Conservation (phyloP, 306 rosid species). For the Vigna mungo region DNA sequence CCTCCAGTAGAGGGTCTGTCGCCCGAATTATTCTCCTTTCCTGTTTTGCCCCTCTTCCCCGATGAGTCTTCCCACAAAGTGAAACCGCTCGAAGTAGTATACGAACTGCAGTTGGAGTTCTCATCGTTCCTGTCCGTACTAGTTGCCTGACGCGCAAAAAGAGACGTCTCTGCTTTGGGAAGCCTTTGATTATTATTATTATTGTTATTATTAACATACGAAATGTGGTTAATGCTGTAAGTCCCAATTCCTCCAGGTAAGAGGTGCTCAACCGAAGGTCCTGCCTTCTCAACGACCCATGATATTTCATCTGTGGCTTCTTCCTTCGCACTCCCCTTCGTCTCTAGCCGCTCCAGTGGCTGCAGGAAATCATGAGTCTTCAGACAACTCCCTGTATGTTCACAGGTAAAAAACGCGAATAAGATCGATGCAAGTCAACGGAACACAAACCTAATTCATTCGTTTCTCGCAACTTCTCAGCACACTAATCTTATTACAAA, state of each 20-base stretch:
- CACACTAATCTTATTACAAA: no score
- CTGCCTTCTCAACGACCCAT: conserved; percentile 53
- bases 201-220: conserved; percentile 57
- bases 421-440: conserved; percentile 1
- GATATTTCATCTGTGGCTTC: conserved; percentile 65
- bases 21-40: conserved; percentile 79
- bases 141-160: conserved; percentile 64
- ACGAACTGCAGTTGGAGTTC: conserved; percentile 85
- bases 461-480: no score
- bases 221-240: conserved; percentile 86
- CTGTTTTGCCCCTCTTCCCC: conserved; percentile 79
- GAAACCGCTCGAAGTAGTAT: conserved; percentile 83
- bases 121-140: conserved; percentile 75
- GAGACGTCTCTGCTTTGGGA: conserved; percentile 80
- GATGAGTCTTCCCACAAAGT: conserved; percentile 92
- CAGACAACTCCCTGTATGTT: conserved; percentile 67
- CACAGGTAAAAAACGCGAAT: conserved; percentile 42
- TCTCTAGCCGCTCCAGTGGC: conserved; percentile 77
- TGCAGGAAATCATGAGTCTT: conserved; percentile 94
- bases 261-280: conserved; percentile 72
- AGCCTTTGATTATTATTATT: conserved; percentile 52
- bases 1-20: conserved; percentile 64
- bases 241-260: conserved; percentile 99
- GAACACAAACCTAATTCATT: conserved; percentile 12
- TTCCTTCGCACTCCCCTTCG: conserved; percentile 62